Evolutionary conservation across 805 yeast genomes (phyloP).

Genomic region (Wickerhamiella spandovensis): DNA sequence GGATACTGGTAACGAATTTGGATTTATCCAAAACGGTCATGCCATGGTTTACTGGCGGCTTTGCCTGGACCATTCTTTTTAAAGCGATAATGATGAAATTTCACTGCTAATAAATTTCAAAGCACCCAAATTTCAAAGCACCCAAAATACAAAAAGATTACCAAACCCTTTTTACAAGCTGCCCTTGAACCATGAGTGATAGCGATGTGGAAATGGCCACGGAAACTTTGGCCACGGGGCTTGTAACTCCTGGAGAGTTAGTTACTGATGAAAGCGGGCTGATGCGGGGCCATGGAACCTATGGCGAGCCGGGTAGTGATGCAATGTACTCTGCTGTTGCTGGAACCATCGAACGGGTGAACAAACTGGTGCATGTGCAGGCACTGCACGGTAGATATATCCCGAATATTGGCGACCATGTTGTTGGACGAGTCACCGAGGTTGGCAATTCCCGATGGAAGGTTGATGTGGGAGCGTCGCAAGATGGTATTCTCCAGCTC

Average conservation of each 20-base stretch:
- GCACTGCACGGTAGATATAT: conserved; percentile 79
- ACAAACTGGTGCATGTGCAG: conserved; percentile 68
- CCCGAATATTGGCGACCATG: conserved; percentile 94
- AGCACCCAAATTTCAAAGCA: no score
- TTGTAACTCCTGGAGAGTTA: conserved; percentile 92
- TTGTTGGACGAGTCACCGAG: conserved; percentile 86
- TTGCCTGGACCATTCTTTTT: background rate
- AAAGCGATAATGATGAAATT: background rate
- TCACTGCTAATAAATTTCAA: no score
- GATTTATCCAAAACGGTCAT: conserved; percentile 56
- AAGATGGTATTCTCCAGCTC: conserved; percentile 80
- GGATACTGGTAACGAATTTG: conserved; percentile 44
- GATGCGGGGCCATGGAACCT: conserved; percentile 99
- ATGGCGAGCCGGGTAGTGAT: conserved; percentile 44
- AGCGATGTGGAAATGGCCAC: conserved; percentile 13
- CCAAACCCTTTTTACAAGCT: no score
- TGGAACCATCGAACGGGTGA: conserved; percentile 76
- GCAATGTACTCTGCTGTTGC: conserved; percentile 84
- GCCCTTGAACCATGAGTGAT: background rate
- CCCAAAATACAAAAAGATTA: background rate
- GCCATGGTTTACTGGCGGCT: conserved; percentile 56
- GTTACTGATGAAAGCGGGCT: conserved; percentile 92
- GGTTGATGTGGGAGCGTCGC: conserved; percentile 91
- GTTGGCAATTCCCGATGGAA: conserved; percentile 93
- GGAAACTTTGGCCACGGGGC: conserved; percentile 12